A percentile compares a stretch with the other conserved stretches of the same genome.
phyloP scores from a whole-genome alignment of 768 basidiomycete species.

The Russula compacta region DNA sequence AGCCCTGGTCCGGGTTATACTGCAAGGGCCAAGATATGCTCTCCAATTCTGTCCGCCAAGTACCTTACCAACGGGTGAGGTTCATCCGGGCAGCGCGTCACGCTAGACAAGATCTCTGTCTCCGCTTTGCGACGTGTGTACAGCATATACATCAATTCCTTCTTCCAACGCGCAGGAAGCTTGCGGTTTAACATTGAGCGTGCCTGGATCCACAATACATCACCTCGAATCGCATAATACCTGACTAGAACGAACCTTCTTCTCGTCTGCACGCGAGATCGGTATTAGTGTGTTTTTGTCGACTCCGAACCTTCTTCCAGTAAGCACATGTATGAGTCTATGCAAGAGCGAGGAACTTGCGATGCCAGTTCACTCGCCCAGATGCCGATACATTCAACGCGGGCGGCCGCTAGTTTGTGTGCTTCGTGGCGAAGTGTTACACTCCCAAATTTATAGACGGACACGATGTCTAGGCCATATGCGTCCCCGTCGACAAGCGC shows the following conservation, averaged over 20 bases:
- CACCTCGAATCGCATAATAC: background rate
- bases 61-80: slow-evolving; percentile 22
- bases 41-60: slow-evolving; percentile 22
- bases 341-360: slow-evolving; percentile 33
- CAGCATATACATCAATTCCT: slow-evolving; percentile 74
- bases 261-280: slow-evolving; percentile 61
- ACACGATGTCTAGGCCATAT: slow-evolving; percentile 86
- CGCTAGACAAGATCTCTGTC: slow-evolving; percentile 57
- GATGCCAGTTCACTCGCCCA: slow-evolving; percentile 53
- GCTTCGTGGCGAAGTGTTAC: slow-evolving; percentile 60
- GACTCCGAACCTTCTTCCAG: slow-evolving; percentile 44
- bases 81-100: background rate
- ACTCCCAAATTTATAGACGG: slow-evolving; percentile 81
- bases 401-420: slow-evolving; percentile 51
- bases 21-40: background rate
- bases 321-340: background rate
- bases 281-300: slow-evolving; percentile 54
- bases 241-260: slow-evolving; percentile 43
- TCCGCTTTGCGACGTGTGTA: slow-evolving; percentile 85
- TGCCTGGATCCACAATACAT: slow-evolving; percentile 36
- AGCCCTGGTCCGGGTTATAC: background rate
- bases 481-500: slow-evolving; percentile 87
- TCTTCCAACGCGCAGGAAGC: slow-evolving; percentile 62
- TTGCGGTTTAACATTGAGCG: slow-evolving; percentile 46
- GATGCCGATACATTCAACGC: slow-evolving; percentile 77